These are phyloP conservation scores for Fomitiporia mediterranea DNA, from an alignment of 1,284 basidiomycete genomes.

Conservation along the genomic window DNA sequence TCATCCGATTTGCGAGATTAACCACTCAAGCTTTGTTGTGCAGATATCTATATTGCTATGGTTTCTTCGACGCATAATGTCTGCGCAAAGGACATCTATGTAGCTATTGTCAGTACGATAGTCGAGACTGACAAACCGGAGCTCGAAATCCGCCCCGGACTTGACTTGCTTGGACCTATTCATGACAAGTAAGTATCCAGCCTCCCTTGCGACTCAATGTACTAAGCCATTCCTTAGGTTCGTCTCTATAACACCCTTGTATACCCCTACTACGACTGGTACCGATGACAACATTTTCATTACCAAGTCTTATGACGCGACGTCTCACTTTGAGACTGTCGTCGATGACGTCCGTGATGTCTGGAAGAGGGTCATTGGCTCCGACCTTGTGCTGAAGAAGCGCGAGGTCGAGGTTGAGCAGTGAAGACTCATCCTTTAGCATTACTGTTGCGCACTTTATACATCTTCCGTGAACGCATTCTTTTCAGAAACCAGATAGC, in stretches of 20 bases:
- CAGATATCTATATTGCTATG: slow-evolving; percentile 98
- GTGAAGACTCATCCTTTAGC: slow-evolving; percentile 30
- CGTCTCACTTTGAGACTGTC: slow-evolving; percentile 98
- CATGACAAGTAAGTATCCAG: slow-evolving; percentile 78
- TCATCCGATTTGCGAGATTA: too few species aligned
- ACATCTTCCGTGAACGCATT: slow-evolving; percentile 19
- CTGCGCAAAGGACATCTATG: slow-evolving; percentile 90
- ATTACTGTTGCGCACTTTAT: too few species aligned
- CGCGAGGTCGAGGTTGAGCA: slow-evolving; percentile 66
- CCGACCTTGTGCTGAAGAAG: slow-evolving; percentile 79
- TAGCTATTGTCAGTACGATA: slow-evolving; percentile 98
- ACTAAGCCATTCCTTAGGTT: slow-evolving; percentile 56
- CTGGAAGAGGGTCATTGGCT: slow-evolving; percentile 81
- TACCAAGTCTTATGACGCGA: slow-evolving; percentile 97
- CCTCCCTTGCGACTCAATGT: neutral
- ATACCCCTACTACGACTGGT: slow-evolving; percentile 85
- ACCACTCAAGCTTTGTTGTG: slow-evolving; percentile 17
- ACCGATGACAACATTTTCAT: slow-evolving; percentile 88
- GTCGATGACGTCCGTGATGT: slow-evolving; percentile 93
- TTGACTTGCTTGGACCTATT: slow-evolving; percentile 90
- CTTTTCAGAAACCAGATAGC: slow-evolving; percentile 20
- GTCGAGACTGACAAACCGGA: slow-evolving; percentile 96
- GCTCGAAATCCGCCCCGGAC: slow-evolving; percentile 86
- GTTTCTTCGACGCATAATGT: slow-evolving; percentile 98
- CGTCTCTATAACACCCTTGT: slow-evolving; percentile 83